A percentile compares a stretch with the other conserved stretches of the same genome.
These are phyloP conservation scores for Nitzschia sp. DNA, from an alignment of 108 stramenopile genomes.

Conservation along the genomic window DNA sequence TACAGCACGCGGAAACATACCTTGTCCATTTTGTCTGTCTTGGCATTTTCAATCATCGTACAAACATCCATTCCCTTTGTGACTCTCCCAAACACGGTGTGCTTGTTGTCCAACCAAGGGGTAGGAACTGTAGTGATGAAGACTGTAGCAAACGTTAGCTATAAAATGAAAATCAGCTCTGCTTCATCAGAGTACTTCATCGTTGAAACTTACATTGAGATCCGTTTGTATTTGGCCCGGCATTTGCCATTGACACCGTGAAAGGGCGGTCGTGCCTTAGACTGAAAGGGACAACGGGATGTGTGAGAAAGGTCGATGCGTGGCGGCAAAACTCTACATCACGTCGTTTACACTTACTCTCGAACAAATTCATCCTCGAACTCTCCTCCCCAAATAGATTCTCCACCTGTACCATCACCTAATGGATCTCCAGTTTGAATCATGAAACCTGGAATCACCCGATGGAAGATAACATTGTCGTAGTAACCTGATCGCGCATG, in stretches of 20 bases:
- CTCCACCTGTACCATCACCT: slow-evolving; percentile 99
- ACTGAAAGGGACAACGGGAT: slow-evolving; percentile 13
- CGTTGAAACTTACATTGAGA: slow-evolving; percentile 46
- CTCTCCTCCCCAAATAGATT: slow-evolving; percentile 99
- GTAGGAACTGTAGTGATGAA: slow-evolving; percentile 92
- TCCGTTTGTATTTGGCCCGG: slow-evolving; percentile 82
- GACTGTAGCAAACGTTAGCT: slow-evolving; percentile 13
- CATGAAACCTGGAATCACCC: slow-evolving; percentile 95
- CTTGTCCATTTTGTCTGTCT: slow-evolving; percentile 94
- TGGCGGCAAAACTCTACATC: no score
- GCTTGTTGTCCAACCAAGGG: slow-evolving; percentile 96
- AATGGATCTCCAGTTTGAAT: slow-evolving; percentile 97
- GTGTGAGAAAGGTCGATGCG: no score
- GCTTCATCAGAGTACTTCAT: neutral
- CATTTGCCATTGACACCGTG: slow-evolving; percentile 98
- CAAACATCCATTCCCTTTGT: slow-evolving; percentile 95
- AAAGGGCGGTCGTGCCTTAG: slow-evolving; percentile 94
- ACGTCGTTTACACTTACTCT: slow-evolving; percentile 41
- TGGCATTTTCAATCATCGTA: slow-evolving; percentile 88
- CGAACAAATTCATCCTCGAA: slow-evolving; percentile 98
- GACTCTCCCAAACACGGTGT: slow-evolving; percentile 98
- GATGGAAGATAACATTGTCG: slow-evolving; percentile 97
- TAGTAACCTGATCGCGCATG: slow-evolving; percentile 95
- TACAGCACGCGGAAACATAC: no score
- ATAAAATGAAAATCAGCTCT: neutral